Conservation (phyloP, 306 rosid genomes). For the Cicer judaicum region DNA sequence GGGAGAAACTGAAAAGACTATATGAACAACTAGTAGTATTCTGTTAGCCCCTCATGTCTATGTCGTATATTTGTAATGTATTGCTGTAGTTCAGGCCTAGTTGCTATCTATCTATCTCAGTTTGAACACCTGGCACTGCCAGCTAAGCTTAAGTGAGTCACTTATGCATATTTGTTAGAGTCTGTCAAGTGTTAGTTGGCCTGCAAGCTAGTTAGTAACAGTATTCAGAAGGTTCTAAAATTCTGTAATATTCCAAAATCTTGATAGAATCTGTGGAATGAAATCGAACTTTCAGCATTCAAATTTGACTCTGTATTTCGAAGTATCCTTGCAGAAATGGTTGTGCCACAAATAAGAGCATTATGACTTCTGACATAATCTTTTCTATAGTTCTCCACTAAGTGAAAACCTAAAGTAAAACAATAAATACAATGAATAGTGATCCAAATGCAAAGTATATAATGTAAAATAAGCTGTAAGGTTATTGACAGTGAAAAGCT, state of each 20-base stretch:
- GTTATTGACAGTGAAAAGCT: constrained; percentile 31
- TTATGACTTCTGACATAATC: constrained; percentile 7
- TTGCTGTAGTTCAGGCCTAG: too few species aligned
- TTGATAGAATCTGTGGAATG: neutral
- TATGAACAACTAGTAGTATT: neutral
- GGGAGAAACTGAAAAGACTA: neutral
- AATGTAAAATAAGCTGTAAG: constrained; percentile 4
- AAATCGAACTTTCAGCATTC: neutral
- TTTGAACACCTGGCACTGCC: too few species aligned
- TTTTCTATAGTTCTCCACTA: constrained; percentile 10
- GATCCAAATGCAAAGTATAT: neutral
- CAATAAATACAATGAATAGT: neutral
- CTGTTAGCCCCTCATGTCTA: too few species aligned
- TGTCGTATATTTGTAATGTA: too few species aligned
- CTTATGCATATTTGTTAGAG: too few species aligned
- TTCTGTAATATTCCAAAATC: neutral
- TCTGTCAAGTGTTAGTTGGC: too few species aligned
- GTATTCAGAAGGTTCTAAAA: neutral
- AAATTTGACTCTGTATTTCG: neutral
- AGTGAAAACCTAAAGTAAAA: neutral
- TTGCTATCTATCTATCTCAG: too few species aligned
- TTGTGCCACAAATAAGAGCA: neutral
- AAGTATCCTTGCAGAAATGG: neutral
- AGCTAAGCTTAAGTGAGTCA: too few species aligned
- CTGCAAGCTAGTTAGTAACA: too few species aligned